Conservation (phyloP, 495 filamentous ascomycete genomes). For the Jackrogersella multiformis region DNA sequence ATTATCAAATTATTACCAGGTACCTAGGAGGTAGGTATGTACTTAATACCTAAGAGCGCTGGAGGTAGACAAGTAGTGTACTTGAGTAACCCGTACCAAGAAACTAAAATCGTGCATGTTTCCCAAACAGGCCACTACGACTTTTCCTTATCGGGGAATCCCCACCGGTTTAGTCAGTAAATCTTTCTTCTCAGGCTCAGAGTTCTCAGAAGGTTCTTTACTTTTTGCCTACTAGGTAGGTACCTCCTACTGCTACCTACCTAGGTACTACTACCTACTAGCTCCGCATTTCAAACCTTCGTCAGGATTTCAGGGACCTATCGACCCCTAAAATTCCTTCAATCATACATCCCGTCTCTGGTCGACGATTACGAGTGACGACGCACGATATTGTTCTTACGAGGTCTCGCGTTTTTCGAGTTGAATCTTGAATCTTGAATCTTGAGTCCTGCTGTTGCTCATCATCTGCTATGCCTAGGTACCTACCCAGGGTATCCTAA, state of each 20-base stretch:
- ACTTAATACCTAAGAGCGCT: too few relatives aligned
- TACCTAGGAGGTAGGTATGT: too few relatives aligned
- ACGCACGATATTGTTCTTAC: not conserved
- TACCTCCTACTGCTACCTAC: too few relatives aligned
- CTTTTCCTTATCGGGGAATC: constrained; percentile 30
- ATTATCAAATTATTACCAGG: too few relatives aligned
- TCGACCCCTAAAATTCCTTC: constrained; percentile 8
- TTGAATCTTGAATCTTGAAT: not conserved
- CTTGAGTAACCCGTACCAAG: not conserved
- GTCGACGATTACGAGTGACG: too few relatives aligned
- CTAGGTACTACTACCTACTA: too few relatives aligned
- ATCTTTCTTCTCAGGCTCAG: constrained; percentile 12
- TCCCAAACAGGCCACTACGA: constrained; percentile 24
- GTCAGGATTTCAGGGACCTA: constrained; percentile 30
- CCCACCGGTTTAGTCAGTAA: constrained; percentile 32
- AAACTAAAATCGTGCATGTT: constrained; percentile 14
- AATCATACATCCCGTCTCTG: constrained; percentile 1
- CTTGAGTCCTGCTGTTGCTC: too few relatives aligned
- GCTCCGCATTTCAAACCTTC: not conserved
- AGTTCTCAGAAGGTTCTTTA: too few relatives aligned
- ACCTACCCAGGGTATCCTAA: not conserved
- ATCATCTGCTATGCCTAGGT: too few relatives aligned
- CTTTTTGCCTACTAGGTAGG: constrained; percentile 17
- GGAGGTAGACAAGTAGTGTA: too few relatives aligned
- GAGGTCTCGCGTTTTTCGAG: constrained; percentile 6